Conservation (phyloP, 768 basidiomycete species). For the Hemileccinum rubropunctum region DNA sequence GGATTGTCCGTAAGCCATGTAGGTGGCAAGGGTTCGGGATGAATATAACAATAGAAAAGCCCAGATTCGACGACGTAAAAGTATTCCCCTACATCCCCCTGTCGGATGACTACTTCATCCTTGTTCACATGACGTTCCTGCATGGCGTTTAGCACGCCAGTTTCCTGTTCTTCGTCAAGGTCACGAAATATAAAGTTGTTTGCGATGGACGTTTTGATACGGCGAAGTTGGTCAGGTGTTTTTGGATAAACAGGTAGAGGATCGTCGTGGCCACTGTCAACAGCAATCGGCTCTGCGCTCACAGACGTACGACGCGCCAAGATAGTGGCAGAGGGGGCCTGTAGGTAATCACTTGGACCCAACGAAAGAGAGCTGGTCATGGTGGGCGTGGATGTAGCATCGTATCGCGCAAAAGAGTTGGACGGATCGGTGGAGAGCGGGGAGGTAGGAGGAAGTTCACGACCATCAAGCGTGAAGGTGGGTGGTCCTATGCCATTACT, state of each 20-base stretch:
- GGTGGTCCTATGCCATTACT: constrained; percentile 41
- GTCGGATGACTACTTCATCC: constrained; percentile 90
- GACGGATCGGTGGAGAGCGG: constrained; percentile 47
- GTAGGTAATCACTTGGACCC: constrained; percentile 63
- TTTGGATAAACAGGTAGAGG: constrained; percentile 77
- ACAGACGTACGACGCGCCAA: constrained; percentile 92
- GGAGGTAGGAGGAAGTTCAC: constrained; percentile 60
- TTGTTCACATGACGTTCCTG: constrained; percentile 71
- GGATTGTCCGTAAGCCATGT: constrained; percentile 50
- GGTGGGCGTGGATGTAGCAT: constrained; percentile 42
- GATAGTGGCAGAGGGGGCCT: constrained; percentile 70
- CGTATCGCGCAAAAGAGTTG: constrained; percentile 51
- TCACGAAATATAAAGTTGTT: constrained; percentile 95
- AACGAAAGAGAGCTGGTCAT: constrained; percentile 39
- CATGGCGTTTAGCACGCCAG: constrained; percentile 93
- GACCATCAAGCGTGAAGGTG: constrained; percentile 56
- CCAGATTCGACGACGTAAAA: constrained; percentile 98
- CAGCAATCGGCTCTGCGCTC: constrained; percentile 92
- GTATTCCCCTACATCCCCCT: constrained; percentile 95
- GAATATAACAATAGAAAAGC: constrained; percentile 78
- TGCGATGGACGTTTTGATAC: constrained; percentile 84
- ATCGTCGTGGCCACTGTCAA: constrained; percentile 64
- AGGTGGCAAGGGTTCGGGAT: constrained; percentile 61
- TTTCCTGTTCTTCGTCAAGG: constrained; percentile 94
- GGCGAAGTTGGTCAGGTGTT: constrained; percentile 75